Percentiles rank a stretch among this genome's conserved stretches.
Evolutionary conservation across 441 rosid species (phyloP).

Genomic region (Sinapis alba): DNA sequence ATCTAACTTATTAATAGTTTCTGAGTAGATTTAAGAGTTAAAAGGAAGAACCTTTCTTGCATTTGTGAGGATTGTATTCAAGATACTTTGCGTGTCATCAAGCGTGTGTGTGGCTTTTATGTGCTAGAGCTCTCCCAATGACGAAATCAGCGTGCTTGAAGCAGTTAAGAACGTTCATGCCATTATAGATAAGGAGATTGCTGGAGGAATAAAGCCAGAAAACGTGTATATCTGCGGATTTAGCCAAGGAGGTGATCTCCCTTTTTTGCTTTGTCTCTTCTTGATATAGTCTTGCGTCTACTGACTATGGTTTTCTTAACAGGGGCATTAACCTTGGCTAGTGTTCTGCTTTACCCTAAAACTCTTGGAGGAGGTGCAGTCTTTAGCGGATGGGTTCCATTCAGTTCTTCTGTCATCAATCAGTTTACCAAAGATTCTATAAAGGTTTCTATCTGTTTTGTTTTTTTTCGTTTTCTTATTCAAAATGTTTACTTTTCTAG

Average conservation of each 20-base stretch:
- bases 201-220: constrained; percentile 60
- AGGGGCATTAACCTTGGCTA: constrained; percentile 87
- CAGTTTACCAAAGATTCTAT: constrained; percentile 60
- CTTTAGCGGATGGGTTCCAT: constrained; percentile 90
- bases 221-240: constrained; percentile 83
- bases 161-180: constrained; percentile 77
- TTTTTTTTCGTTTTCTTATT: background rate
- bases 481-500: background rate
- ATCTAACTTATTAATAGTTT: background rate
- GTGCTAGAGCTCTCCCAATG: constrained; percentile 67
- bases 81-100: background rate
- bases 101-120: background rate
- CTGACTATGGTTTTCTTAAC: constrained; percentile 19
- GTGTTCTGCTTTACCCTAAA: constrained; percentile 76
- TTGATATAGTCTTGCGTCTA: background rate
- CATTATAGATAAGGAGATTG: constrained; percentile 74
- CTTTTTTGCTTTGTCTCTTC: background rate
- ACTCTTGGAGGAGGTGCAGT: constrained; percentile 83
- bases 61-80: background rate
- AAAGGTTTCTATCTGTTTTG: constrained; percentile 48
- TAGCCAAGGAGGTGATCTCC: constrained; percentile 81
- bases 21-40: background rate
- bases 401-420: constrained; percentile 56
- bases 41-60: background rate
- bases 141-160: constrained; percentile 63